Percentiles rank a stretch among this genome's conserved stretches.
phyloP scores from a whole-genome alignment of 129 eudicot genomes.

The Smallanthus sonchifolius region DNA sequence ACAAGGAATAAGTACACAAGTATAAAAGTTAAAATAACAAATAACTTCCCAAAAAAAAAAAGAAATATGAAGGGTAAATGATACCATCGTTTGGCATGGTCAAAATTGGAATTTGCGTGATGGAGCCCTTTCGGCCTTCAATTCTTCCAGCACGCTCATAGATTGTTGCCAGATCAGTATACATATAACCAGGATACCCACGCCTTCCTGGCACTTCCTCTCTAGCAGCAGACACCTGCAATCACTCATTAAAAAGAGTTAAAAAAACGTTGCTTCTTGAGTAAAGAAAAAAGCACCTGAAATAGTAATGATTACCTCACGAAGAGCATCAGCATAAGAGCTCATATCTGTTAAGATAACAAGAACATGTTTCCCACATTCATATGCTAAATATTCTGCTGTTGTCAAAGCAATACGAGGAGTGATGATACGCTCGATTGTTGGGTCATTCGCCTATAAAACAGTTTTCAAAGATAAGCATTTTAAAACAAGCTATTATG shows the following conservation, averaged over 20 bases:
- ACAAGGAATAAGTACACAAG: background rate
- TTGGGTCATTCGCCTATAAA: conserved; percentile 93
- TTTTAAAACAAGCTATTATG: background rate
- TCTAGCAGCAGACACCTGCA: conserved; percentile 96
- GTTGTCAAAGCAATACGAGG: conserved; percentile 98
- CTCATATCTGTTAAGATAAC: conserved; percentile 99
- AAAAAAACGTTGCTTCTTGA: background rate
- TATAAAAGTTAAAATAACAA: background rate
- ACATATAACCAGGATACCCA: conserved; percentile 99
- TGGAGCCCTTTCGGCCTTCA: conserved; percentile 96
- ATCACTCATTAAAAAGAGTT: background rate
- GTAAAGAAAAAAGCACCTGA: background rate
- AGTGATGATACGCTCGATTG: conserved; percentile 96
- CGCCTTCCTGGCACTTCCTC: conserved; percentile 99
- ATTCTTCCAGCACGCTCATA: conserved; percentile 98
- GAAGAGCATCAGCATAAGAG: conserved; percentile 99
- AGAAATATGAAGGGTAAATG: background rate
- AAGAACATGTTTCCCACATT: conserved; percentile 99
- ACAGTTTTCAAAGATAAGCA: conserved; percentile 1
- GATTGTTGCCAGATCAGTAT: conserved; percentile 97
- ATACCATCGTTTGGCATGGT: conserved; percentile 99
- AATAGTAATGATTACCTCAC: conserved; percentile 62
- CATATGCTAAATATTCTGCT: conserved; percentile 96
- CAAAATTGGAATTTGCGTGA: conserved; percentile 92
- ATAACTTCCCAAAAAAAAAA: background rate